A percentile compares a stretch with the other conserved stretches of the same genome.
These are phyloP conservation scores for Microdochium nivale DNA, from an alignment of 2,329 filamentous ascomycete genomes.

Conservation along the genomic window DNA sequence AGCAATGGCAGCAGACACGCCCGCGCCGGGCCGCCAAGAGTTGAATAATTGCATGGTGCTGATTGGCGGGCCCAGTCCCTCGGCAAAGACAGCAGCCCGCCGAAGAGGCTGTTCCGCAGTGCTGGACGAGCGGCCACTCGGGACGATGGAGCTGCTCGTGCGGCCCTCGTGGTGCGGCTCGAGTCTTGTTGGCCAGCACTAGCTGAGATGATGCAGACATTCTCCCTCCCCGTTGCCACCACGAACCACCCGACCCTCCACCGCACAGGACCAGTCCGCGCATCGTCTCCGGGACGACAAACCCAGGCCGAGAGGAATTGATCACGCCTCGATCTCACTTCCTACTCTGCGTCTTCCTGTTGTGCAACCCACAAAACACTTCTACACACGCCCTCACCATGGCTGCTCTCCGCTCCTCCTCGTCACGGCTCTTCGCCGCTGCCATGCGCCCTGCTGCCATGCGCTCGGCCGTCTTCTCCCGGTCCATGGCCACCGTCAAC, in stretches of 20 bases:
- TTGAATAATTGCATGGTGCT: background rate
- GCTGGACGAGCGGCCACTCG: background rate
- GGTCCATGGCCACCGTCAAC: constrained; percentile 47
- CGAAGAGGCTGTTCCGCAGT: background rate
- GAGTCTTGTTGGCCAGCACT: background rate
- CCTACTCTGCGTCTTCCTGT: background rate
- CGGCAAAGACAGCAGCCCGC: background rate
- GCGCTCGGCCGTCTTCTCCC: constrained; percentile 33
- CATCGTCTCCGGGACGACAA: background rate
- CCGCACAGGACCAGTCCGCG: background rate
- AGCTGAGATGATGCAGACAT: background rate
- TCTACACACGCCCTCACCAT: constrained; percentile 27
- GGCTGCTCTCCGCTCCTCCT: constrained; percentile 53
- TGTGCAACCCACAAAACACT: background rate
- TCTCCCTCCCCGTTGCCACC: background rate
- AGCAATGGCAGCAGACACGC: background rate
- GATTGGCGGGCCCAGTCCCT: background rate
- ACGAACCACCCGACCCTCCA: background rate
- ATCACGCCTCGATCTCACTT: background rate
- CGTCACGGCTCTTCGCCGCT: constrained; percentile 41
- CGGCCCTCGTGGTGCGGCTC: background rate
- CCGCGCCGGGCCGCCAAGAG: background rate
- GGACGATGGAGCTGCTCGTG: background rate
- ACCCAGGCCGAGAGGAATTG: background rate
- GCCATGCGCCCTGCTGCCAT: constrained; percentile 19